A percentile compares a stretch with the other conserved stretches of the same genome.
Evolutionary conservation across 768 basidiomycete genomes (phyloP).

Genomic region (Pulveroboletus sp.): DNA sequence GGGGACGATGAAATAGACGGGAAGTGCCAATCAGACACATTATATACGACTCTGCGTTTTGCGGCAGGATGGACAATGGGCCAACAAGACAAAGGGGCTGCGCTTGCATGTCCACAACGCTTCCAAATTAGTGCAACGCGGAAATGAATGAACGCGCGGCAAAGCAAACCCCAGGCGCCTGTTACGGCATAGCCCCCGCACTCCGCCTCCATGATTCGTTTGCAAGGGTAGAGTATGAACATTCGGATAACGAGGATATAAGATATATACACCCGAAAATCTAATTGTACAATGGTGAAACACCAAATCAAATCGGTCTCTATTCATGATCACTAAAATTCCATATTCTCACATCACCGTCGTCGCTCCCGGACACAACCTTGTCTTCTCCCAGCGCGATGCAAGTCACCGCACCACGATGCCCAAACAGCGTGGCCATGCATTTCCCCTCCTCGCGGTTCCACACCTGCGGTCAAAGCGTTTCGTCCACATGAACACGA

Average conservation of each 20-base stretch:
- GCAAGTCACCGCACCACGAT: constrained; percentile 91
- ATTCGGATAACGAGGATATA: constrained; percentile 9
- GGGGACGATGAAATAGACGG: constrained; percentile 5
- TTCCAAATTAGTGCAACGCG: neutral
- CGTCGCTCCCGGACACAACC: constrained; percentile 95
- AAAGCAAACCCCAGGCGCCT: neutral
- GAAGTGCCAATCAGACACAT: neutral
- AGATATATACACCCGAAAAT: neutral
- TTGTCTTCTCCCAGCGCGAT: constrained; percentile 90
- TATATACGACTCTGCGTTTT: constrained; percentile 12
- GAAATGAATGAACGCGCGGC: neutral
- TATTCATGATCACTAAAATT: constrained; percentile 44
- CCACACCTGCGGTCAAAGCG: constrained; percentile 65
- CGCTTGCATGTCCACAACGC: constrained; percentile 1
- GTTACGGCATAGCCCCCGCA: neutral
- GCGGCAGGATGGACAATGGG: constrained; percentile 12
- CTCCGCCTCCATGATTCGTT: neutral
- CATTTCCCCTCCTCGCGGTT: constrained; percentile 85
- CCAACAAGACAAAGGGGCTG: constrained; percentile 7
- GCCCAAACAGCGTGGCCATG: constrained; percentile 86
- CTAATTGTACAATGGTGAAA: neutral
- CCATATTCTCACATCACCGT: constrained; percentile 86
- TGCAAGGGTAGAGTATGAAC: neutral
- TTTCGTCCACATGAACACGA: constrained; percentile 1
- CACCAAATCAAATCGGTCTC: neutral